phyloP scores from a whole-genome alignment of 1,284 basidiomycete genomes.

The Paramarasmius palmivorus region DNA sequence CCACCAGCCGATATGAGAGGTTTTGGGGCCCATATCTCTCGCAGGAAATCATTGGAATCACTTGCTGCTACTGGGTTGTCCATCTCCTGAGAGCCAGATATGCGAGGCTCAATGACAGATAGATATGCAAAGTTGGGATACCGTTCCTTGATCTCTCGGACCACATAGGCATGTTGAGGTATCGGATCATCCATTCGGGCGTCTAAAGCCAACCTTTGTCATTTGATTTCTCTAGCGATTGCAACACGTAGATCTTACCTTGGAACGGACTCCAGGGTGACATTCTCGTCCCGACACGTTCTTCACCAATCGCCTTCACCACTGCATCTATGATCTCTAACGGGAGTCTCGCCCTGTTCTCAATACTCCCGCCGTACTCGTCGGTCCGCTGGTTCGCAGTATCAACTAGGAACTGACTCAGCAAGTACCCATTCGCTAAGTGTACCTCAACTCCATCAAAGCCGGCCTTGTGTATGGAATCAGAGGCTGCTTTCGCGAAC shows the following conservation, averaged over 20 bases:
- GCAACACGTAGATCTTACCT: slow-evolving; percentile 12
- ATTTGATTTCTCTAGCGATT: background rate
- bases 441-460: slow-evolving; percentile 44
- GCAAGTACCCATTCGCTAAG: slow-evolving; percentile 38
- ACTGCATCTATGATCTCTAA: slow-evolving; percentile 40
- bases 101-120: slow-evolving; percentile 6
- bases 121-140: slow-evolving; percentile 1
- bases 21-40: slow-evolving; percentile 8
- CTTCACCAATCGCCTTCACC: slow-evolving; percentile 29
- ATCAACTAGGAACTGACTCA: slow-evolving; percentile 45
- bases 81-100: background rate
- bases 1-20: slow-evolving; percentile 7
- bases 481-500: slow-evolving; percentile 39
- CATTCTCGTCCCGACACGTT: slow-evolving; percentile 35
- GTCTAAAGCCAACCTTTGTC: background rate
- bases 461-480: slow-evolving; percentile 29
- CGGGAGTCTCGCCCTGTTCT: slow-evolving; percentile 47
- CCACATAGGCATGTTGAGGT: background rate
- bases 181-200: background rate
- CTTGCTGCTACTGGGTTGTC: background rate
- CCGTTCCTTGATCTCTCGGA: background rate
- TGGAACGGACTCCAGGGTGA: slow-evolving; percentile 38
- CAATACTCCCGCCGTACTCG: slow-evolving; percentile 47
- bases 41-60: background rate
- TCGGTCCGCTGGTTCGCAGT: slow-evolving; percentile 52